A percentile compares a stretch with the other conserved stretches of the same genome.
Evolutionary conservation across 2,329 filamentous ascomycete genomes (phyloP).

Genomic region (Hymenoscyphus fraxineus): DNA sequence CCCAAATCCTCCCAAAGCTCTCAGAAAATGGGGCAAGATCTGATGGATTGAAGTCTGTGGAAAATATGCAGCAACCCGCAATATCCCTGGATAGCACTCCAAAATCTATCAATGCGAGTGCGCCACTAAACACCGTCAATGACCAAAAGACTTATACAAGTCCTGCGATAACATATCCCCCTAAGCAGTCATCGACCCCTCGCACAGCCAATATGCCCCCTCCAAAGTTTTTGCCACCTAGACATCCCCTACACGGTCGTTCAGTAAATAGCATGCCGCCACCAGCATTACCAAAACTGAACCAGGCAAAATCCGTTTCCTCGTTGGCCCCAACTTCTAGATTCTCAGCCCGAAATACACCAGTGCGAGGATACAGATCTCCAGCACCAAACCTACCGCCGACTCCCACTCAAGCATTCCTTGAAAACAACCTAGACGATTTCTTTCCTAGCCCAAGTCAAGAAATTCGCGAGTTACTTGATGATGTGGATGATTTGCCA

Average conservation of each 20-base stretch:
- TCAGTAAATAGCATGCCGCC: constrained; percentile 23
- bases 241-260: constrained; percentile 3
- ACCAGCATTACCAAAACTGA: background rate
- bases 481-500: constrained; percentile 36
- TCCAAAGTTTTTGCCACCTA: background rate
- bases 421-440: constrained; percentile 47
- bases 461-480: constrained; percentile 49
- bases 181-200: background rate
- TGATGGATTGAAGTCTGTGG: constrained; percentile 1
- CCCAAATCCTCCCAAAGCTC: constrained; percentile 21
- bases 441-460: constrained; percentile 56
- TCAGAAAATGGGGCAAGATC: constrained; percentile 14
- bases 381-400: constrained; percentile 25
- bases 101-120: background rate
- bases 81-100: no score
- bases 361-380: background rate
- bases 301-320: background rate
- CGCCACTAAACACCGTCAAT: background rate
- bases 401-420: constrained; percentile 51
- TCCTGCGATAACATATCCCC: background rate
- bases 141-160: background rate
- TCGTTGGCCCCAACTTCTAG: background rate
- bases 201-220: background rate
- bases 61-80: background rate
- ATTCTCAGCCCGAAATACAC: background rate